Base-by-base conservation (phyloP, 164 flowering plant species). In the Berberis thunbergii region DNA sequence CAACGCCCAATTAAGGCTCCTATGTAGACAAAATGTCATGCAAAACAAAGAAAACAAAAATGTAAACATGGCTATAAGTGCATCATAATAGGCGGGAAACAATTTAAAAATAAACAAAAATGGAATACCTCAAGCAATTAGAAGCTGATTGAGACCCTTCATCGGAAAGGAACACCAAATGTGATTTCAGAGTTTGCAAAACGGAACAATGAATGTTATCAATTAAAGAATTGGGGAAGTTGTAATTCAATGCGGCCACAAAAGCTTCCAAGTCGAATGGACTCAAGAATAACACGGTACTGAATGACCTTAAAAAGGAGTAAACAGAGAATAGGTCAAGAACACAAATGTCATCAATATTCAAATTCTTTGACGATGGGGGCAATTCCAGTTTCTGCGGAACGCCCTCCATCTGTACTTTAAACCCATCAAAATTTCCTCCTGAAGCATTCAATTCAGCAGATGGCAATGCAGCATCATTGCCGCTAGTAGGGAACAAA, bases 191-290 rank as follows among this genome's bases (percentile, higher is more conserved):
- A 45, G 78, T 81, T 72, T 74, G 83, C 78, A 95, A 74, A 63
- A 95, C 72, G 65, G 97, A 79, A 52, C 87, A 76, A 72, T 91
- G 96, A 64, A 91, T 80, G 61, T 61, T 76, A 78, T 95, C 96
- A 70, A 95, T 76, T 57, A 95, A 69, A 66, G 80, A 71, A 69
- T 73, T 84, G 40, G 96, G 79, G 61, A 70, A 67, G 42, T 68
- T 72, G 74, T 73, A 82, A 68, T 72, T 84, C 61, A 89, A 64
- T 44, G 92, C 87, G n/a, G 70, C 83, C 62, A 82, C 85, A 77
- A 91, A 86, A 75, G 88, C 92, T 71, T 81, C 92, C 81, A 91
- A 73, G 69, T 72, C 79, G 74, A 95, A 95, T 40, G 99, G 99
- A 62, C 96, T 89, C 75, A 94, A 70, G 76, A 87, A 94, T 67